Conservation (phyloP, 768 basidiomycete species). For the Termitomyces heimii region DNA sequence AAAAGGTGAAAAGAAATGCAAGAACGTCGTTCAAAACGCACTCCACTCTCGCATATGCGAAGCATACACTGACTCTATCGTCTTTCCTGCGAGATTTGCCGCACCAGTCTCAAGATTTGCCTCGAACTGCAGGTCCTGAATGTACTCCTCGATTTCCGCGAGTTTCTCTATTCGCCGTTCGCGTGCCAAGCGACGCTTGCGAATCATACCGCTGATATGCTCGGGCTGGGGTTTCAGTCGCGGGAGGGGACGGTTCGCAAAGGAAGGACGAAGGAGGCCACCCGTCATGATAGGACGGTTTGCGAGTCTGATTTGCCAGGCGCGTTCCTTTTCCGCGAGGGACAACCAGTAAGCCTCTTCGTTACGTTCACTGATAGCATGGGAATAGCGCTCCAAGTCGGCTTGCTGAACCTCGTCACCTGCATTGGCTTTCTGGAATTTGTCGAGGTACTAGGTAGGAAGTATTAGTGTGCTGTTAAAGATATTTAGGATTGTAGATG, state of each 20-base stretch:
- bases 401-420: slow-evolving; percentile 43
- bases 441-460: slow-evolving; percentile 48
- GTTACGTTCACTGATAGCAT: slow-evolving; percentile 44
- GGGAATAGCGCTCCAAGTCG: slow-evolving; percentile 52
- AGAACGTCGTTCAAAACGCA: slow-evolving; percentile 21
- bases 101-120: slow-evolving; percentile 28
- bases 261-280: slow-evolving; percentile 55
- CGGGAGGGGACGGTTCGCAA: slow-evolving; percentile 67
- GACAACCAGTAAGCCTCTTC: slow-evolving; percentile 43
- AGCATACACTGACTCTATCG: slow-evolving; percentile 9
- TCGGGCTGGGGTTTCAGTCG: slow-evolving; percentile 76
- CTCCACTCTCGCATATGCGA: slow-evolving; percentile 28
- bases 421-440: slow-evolving; percentile 44
- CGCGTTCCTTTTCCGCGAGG: slow-evolving; percentile 43
- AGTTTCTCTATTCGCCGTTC: slow-evolving; percentile 35
- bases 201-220: slow-evolving; percentile 67
- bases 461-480: not conserved
- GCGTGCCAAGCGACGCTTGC: slow-evolving; percentile 30
- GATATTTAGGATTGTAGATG: not conserved
- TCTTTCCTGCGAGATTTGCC: slow-evolving; percentile 1
- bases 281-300: slow-evolving; percentile 70
- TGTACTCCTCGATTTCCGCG: slow-evolving; percentile 22
- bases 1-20: not conserved
- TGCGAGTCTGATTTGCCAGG: slow-evolving; percentile 47
- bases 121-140: slow-evolving; percentile 29